Evolutionary conservation across 495 filamentous ascomycete genomes (phyloP).

Genomic region (Penicillium pancosmium): DNA sequence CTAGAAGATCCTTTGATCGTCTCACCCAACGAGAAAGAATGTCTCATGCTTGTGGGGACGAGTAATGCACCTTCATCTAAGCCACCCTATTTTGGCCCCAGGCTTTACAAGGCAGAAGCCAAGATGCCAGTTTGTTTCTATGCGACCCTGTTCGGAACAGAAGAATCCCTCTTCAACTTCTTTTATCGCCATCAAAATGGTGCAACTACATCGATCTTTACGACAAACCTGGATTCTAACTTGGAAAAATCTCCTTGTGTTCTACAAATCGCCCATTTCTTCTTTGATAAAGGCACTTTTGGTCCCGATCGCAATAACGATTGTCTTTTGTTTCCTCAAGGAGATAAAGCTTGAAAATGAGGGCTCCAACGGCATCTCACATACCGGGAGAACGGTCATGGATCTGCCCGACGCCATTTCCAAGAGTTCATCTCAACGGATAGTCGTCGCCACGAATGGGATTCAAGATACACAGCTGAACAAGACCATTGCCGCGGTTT

Average conservation of each 20-base stretch:
- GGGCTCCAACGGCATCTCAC: not conserved
- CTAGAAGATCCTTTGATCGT: not conserved
- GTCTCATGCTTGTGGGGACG: not conserved
- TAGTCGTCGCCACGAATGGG: conserved; percentile 4
- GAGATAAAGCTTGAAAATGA: not conserved
- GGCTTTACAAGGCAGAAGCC: not conserved
- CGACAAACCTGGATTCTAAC: conserved; percentile 9
- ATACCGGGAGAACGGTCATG: not conserved
- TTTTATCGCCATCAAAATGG: not conserved
- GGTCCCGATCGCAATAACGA: not conserved
- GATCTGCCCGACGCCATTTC: not conserved
- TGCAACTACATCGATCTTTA: conserved; percentile 24
- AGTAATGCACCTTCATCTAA: not conserved
- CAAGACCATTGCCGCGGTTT: not conserved
- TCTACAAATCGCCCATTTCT: conserved; percentile 8
- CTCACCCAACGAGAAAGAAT: not conserved
- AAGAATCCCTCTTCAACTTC: not conserved
- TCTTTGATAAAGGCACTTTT: not conserved
- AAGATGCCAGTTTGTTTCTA: not conserved
- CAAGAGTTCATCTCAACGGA: not conserved
- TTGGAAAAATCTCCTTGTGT: conserved; percentile 8
- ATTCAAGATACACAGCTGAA: not conserved
- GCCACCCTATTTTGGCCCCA: not conserved
- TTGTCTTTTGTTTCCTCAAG: conserved; percentile 2
- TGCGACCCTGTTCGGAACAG: not conserved